Conservation (phyloP, 192 early-diverging fungal genomes). For the Umbelopsis isabellina region DNA sequence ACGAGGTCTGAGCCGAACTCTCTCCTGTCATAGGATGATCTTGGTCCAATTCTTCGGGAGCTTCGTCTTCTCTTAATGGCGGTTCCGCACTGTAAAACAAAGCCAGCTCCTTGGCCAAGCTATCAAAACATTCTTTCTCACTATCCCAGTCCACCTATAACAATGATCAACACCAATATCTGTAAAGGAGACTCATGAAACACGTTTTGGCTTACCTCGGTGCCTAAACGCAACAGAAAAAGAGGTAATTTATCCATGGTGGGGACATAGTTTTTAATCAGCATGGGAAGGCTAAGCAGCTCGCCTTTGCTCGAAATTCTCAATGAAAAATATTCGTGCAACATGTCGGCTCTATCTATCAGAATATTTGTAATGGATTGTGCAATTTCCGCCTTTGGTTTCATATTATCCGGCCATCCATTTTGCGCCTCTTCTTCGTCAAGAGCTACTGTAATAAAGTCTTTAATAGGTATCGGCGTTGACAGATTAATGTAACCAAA, state of each 20-base stretch:
- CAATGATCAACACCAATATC: background rate
- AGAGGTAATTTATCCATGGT: slow-evolving; percentile 83
- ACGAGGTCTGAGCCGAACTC: background rate
- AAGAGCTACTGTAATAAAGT: slow-evolving; percentile 73
- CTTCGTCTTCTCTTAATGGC: slow-evolving; percentile 26
- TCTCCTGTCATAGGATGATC: background rate
- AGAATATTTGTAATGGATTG: slow-evolving; percentile 54
- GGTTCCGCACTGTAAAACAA: slow-evolving; percentile 65
- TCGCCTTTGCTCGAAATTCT: slow-evolving; percentile 65
- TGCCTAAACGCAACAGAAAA: slow-evolving; percentile 80
- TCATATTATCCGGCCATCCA: slow-evolving; percentile 52
- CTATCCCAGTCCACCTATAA: slow-evolving; percentile 78
- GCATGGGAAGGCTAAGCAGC: slow-evolving; percentile 73
- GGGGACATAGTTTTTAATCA: slow-evolving; percentile 82
- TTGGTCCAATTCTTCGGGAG: background rate
- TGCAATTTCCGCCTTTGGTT: slow-evolving; percentile 59
- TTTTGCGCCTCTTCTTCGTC: slow-evolving; percentile 52
- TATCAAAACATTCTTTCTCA: slow-evolving; percentile 86
- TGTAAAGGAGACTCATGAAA: background rate
- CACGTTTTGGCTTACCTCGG: slow-evolving; percentile 52
- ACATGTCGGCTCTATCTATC: slow-evolving; percentile 70
- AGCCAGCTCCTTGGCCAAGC: slow-evolving; percentile 68
- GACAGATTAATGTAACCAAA: slow-evolving; percentile 78
- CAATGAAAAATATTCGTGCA: slow-evolving; percentile 89
- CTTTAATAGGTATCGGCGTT: slow-evolving; percentile 64